Conservation (phyloP, 306 rosid species). For the Neltuma alba region DNA sequence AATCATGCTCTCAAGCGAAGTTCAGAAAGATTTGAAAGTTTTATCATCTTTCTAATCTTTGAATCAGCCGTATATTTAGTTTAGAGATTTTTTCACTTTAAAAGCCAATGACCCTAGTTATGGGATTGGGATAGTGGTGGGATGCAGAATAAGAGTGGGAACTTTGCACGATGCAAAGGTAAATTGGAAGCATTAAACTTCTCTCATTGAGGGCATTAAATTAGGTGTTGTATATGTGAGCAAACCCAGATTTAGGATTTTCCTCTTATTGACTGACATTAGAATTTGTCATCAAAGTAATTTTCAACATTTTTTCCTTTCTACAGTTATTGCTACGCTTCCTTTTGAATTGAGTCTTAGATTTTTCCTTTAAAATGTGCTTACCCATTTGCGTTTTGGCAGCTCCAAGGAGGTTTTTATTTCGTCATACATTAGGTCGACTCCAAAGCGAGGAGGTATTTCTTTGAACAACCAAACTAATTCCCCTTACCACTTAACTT, state of each 20-base stretch:
- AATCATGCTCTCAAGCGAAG: not conserved
- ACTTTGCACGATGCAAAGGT: not conserved
- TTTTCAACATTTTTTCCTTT: not conserved
- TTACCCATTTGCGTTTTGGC: constrained; percentile 30
- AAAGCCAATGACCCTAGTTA: not conserved
- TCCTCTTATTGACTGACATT: not conserved
- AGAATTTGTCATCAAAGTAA: not conserved
- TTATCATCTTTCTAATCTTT: not conserved
- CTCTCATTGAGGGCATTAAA: not conserved
- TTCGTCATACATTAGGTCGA: constrained; percentile 85
- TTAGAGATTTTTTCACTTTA: not conserved
- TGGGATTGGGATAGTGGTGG: not conserved
- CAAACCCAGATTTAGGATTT: not conserved
- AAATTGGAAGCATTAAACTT: not conserved
- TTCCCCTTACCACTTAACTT: constrained; percentile 12
- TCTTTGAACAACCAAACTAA: constrained; percentile 31
- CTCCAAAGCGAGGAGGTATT: constrained; percentile 86
- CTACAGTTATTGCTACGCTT: not conserved
- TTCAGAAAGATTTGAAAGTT: not conserved
- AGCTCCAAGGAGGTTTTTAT: constrained; percentile 91
- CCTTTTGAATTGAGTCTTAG: constrained; percentile 6
- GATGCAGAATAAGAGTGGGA: not conserved
- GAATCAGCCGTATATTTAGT: not conserved
- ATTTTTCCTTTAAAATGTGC: constrained; percentile 5
- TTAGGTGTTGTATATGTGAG: not conserved